phyloP scores from a whole-genome alignment of 2,329 filamentous ascomycete species.

The Monilinia vaccinii-corymbosi region DNA sequence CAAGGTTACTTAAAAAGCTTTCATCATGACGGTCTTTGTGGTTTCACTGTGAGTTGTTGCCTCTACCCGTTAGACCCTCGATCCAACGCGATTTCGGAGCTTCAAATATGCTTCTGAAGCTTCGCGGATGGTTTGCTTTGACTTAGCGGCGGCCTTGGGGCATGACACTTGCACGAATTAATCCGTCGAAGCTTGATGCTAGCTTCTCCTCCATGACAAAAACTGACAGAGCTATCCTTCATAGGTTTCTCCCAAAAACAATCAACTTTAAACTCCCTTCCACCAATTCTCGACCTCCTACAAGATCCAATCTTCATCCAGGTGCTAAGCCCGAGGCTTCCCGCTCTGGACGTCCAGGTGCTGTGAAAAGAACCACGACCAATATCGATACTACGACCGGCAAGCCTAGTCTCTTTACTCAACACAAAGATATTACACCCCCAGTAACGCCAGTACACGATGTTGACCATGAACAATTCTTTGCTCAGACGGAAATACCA shows the following conservation, averaged over 20 bases:
- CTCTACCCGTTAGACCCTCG: neutral
- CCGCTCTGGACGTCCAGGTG: slow-evolving; percentile 13
- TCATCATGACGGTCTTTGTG: slow-evolving; percentile 49
- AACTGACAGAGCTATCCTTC: neutral
- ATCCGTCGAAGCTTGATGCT: neutral
- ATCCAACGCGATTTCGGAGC: neutral
- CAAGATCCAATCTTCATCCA: neutral
- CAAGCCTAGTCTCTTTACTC: slow-evolving; percentile 33
- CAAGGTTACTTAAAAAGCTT: slow-evolving; percentile 5
- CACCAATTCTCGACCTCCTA: slow-evolving; percentile 32
- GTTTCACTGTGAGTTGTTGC: slow-evolving; percentile 43
- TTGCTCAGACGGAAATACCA: slow-evolving; percentile 47
- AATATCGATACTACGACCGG: slow-evolving; percentile 46
- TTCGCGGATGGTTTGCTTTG: neutral
- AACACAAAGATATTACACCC: slow-evolving; percentile 26
- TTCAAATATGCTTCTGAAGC: neutral
- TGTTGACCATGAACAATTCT: slow-evolving; percentile 37
- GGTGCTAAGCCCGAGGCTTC: neutral
- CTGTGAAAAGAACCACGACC: slow-evolving; percentile 33
- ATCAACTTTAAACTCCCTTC: slow-evolving; percentile 71
- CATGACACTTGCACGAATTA: neutral
- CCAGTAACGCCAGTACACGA: slow-evolving; percentile 31
- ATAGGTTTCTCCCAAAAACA: slow-evolving; percentile 84
- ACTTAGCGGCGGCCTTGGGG: neutral
- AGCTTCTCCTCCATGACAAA: neutral